Conservation (phyloP, 2,329 filamentous ascomycete genomes). For the Colletotrichum sp. region DNA sequence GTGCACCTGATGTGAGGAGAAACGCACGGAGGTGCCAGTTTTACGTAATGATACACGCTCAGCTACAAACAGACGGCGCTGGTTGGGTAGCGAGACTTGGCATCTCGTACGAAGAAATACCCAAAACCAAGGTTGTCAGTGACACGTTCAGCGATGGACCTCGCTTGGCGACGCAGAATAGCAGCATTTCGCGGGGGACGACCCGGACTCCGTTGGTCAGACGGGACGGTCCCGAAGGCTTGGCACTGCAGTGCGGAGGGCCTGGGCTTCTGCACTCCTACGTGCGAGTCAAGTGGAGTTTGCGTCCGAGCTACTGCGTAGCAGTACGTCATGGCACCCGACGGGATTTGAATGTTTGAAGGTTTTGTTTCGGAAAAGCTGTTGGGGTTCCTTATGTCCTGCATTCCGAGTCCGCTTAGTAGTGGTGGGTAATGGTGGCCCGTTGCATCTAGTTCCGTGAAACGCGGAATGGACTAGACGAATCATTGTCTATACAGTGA, state of each 20-base stretch:
- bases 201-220: conserved; percentile 16
- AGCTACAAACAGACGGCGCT: neutral
- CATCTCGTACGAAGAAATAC: conserved; percentile 14
- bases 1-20: conserved; percentile 2
- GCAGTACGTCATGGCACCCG: neutral
- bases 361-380: neutral
- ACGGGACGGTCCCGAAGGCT: conserved; percentile 9
- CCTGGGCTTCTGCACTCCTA: neutral
- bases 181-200: conserved; percentile 1
- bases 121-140: neutral
- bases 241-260: neutral
- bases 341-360: neutral
- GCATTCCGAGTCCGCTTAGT: neutral
- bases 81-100: conserved; percentile 10
- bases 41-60: conserved; percentile 19
- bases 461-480: neutral
- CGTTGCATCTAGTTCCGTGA: neutral
- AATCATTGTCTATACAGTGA: accelerated
- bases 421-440: neutral
- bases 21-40: conserved; percentile 13
- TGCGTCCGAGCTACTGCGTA: neutral
- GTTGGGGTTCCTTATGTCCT: neutral
- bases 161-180: neutral
- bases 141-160: neutral
- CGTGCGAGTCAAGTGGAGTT: neutral